Conservation (phyloP, 2,329 filamentous ascomycete species). For the Akanthomyces muscarius region DNA sequence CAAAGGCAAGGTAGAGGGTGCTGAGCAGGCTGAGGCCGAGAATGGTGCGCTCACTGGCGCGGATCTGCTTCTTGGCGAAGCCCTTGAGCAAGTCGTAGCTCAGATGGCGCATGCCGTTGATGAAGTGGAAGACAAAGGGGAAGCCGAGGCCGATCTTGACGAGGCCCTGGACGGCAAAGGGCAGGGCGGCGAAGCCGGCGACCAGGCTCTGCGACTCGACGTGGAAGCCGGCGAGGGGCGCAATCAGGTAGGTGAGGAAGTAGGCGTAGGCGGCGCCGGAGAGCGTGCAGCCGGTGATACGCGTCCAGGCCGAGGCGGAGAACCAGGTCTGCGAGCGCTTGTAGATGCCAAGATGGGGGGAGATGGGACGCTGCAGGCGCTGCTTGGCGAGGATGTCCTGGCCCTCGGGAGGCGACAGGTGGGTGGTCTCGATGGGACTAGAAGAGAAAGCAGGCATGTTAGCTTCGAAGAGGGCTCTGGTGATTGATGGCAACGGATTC, state of each 20-base stretch:
- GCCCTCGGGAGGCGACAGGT: slow-evolving; percentile 51
- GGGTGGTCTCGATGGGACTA: slow-evolving; percentile 53
- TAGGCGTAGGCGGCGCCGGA: slow-evolving; percentile 76
- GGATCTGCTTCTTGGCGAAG: slow-evolving; percentile 46
- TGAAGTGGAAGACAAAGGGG: slow-evolving; percentile 56
- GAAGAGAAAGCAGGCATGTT: background rate
- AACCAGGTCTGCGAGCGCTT: slow-evolving; percentile 82
- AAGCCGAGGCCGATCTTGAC: slow-evolving; percentile 54
- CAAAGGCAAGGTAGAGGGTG: slow-evolving; percentile 44
- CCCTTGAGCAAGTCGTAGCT: slow-evolving; percentile 49
- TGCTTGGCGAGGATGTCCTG: slow-evolving; percentile 71
- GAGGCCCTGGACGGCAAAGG: slow-evolving; percentile 55
- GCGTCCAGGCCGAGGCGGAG: slow-evolving; percentile 67
- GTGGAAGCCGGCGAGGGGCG: slow-evolving; percentile 67
- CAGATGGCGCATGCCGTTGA: slow-evolving; percentile 55
- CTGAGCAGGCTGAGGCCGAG: slow-evolving; percentile 44
- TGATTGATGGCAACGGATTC: background rate
- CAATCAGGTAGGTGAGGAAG: slow-evolving; percentile 73
- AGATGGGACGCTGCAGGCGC: slow-evolving; percentile 74
- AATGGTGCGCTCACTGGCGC: slow-evolving; percentile 43
- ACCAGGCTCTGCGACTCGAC: slow-evolving; percentile 57
- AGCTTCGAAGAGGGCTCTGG: background rate
- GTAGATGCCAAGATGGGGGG: slow-evolving; percentile 86
- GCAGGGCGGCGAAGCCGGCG: slow-evolving; percentile 55
- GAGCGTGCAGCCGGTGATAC: slow-evolving; percentile 74